Evolutionary conservation across 2,329 filamentous ascomycete genomes (phyloP), one percentile per base, ranked within the genome.

Genomic region (Sclerotinia borealis): DNA sequence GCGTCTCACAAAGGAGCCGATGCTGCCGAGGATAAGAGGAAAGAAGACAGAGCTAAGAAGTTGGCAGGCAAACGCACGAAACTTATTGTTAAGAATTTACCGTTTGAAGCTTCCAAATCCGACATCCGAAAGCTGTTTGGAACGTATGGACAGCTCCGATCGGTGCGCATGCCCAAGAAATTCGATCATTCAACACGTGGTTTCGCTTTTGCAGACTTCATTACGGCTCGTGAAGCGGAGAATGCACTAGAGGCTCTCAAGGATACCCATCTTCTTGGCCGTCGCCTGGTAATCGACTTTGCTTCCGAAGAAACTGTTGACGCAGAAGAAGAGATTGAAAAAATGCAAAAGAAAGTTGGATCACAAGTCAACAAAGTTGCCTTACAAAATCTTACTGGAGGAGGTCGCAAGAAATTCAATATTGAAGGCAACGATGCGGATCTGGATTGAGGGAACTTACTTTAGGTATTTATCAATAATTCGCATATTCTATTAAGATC

Each of bases 81-180:
- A 83, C 89, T 99, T 73, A 88, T 98, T 77, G 89, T 99, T 80
- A 99, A 98, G 82, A 99, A 99, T 80, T 79, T 99, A 77, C 93
- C 95, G 25, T 99, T 99, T 79, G 92, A 98, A 79, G 89, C 91
- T 55, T 89, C 87, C 61, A 97, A 96, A 80, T 95, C 96, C 76
- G 95, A 99, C 75, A 83, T 99, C 64, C 86, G 91, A 67, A 82
- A 89, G 61, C 82, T 98, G 48, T 93, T 98, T 75, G 87, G 90
- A 66, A 87, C 91, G 41, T 98, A 97, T 77, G 96, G 95, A 51
- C 89, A 96, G 75, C 85, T 99, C 67, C 89, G 92, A 72, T 93
- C 92, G 60, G 91, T 99, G 66, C 90, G 95, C 67, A 85, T 99
- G 73, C 95, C 95, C 60, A 93, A 96, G 80, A 98, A 97, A 77